Evolutionary conservation across 176 grass and related monocot species (phyloP).

Genomic region (Triticum timopheevii): DNA sequence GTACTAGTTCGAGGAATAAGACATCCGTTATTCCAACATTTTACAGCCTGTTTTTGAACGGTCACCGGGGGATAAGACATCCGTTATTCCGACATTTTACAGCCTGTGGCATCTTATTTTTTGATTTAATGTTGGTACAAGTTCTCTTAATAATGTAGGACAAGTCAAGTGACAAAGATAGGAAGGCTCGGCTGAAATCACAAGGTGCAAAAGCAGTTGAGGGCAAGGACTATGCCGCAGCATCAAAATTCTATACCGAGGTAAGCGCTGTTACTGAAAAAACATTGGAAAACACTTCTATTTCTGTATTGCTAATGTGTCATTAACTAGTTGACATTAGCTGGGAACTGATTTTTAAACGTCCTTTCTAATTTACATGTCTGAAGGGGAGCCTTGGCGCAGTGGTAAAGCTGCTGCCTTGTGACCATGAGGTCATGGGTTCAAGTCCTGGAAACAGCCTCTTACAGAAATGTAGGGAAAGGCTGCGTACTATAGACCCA

Average conservation of each 20-base stretch:
- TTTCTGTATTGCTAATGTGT: neutral
- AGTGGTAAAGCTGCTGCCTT: no score
- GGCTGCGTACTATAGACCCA: no score
- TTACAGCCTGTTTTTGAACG: neutral
- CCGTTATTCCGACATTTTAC: neutral
- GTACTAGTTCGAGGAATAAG: neutral
- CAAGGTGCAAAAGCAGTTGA: conserved; percentile 23
- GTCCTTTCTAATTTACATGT: neutral
- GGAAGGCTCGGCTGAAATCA: conserved; percentile 33
- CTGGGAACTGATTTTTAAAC: no score
- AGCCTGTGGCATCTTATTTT: neutral
- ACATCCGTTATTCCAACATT: neutral
- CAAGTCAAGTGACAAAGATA: conserved; percentile 2
- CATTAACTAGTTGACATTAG: neutral
- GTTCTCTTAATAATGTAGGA: neutral
- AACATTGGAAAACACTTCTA: neutral
- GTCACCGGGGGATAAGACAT: neutral
- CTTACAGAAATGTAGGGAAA: no score
- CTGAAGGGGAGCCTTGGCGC: no score
- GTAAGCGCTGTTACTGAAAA: neutral
- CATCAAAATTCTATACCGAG: conserved; percentile 28
- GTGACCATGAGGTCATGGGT: no score
- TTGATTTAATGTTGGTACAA: neutral
- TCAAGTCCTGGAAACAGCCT: no score
- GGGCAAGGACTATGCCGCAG: neutral